Percentiles rank a stretch among this genome's conserved stretches.
Conservation (phyloP, 345 rosid species). For the Lenwebbia sp. region DNA sequence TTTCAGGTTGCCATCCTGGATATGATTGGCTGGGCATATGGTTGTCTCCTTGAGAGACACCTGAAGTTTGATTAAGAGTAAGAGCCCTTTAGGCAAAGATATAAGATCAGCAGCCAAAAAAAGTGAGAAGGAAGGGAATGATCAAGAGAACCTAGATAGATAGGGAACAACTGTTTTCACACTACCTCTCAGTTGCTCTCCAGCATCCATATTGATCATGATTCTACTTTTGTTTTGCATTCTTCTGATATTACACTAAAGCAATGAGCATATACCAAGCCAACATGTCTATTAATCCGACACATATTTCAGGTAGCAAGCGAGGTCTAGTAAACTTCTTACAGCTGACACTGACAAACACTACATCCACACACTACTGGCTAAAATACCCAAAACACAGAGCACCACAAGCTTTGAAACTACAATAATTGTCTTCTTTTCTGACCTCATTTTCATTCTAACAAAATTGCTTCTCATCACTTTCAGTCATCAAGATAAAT, state of each 20-base stretch:
- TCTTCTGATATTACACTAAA: neutral
- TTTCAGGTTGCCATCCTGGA: conserved; percentile 46
- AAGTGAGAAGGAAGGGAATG: neutral
- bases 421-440: neutral
- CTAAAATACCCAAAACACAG: neutral
- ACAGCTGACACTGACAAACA: neutral
- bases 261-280: neutral
- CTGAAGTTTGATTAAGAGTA: conserved; percentile 1
- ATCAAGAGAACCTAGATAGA: neutral
- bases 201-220: neutral
- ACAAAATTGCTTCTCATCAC: neutral
- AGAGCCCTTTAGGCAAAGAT: neutral
- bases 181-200: neutral
- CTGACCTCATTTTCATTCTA: neutral
- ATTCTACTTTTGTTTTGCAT: neutral
- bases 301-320: neutral
- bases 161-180: neutral
- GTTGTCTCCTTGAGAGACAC: conserved; percentile 32
- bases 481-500: neutral
- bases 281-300: neutral
- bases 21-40: conserved; percentile 27
- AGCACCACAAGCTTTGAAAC: neutral
- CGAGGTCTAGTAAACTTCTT: neutral
- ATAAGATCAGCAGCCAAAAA: neutral
- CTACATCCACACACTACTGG: neutral